These are phyloP conservation scores for Marsdenia floribunda DNA, from an alignment of 257 asterid genomes.

Conservation along the genomic window DNA sequence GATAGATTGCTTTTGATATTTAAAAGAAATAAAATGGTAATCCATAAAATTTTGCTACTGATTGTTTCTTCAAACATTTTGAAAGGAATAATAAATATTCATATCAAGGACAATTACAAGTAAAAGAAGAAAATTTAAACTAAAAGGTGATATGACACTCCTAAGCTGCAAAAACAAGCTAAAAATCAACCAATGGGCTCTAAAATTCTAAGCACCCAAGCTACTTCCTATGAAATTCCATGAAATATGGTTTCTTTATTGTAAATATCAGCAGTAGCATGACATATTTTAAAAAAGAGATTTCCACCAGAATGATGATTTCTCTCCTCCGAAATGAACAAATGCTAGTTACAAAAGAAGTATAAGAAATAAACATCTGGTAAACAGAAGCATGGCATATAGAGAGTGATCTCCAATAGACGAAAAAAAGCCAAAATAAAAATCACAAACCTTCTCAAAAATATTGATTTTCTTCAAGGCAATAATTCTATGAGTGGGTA, in stretches of 20 bases:
- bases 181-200: background rate
- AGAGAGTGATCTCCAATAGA: background rate
- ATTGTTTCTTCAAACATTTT: background rate
- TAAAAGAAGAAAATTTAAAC: background rate
- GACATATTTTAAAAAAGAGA: background rate
- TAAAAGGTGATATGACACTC: background rate
- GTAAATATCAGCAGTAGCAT: background rate
- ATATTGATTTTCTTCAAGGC: conserved; percentile 96
- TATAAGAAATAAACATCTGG: background rate
- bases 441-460: conserved; percentile 69
- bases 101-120: background rate
- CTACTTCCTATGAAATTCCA: background rate
- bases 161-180: background rate
- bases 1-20: background rate
- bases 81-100: background rate
- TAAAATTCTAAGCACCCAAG: background rate
- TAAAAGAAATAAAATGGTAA: background rate
- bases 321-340: background rate
- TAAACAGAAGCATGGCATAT: background rate
- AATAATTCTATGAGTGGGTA: conserved; percentile 90
- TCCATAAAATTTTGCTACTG: background rate
- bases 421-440: background rate
- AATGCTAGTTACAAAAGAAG: background rate
- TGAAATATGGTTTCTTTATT: background rate
- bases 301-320: background rate